Base-by-base conservation (phyloP, 2,329 filamentous ascomycete species). In the Ophiostoma australiae region DNA sequence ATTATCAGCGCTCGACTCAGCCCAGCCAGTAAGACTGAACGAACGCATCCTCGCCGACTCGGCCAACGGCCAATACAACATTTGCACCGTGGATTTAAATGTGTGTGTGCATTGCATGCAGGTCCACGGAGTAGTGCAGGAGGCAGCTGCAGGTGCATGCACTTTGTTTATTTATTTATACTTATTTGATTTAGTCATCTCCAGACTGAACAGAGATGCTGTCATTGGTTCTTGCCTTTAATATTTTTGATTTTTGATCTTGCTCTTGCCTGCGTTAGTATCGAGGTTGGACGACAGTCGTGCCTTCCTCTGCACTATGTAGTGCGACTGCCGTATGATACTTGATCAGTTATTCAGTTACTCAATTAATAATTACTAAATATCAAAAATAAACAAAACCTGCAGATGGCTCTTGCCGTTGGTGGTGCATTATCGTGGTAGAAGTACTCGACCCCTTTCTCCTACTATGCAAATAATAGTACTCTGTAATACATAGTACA, bases 71-170 rank as follows among this genome's bases (percentile, higher is more conserved):
- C 65, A 58, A 69, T 71, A 35, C 61, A 31, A 66, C 63, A 35
- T 27, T 23, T 66, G 63, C 63, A 66, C 63, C 63, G 70, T 44
- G 67, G 27, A 33, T 58, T 58, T 69, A 41, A 35, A 23, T 67
- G 70, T 37, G 61, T 31, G 27, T 31, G 27, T 31, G 3, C 27
- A 31, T 31, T 31, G 27, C 27, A 31, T 67, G 67, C 70, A 61
- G 65, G 61, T 52, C 44, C 15, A 71, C 44, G 70, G 68, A 69
- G 70, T 67, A 71, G 61, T 48, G 70, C 58, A 65, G 39, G 52
- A 39, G 44, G 41, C 15, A n/a, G 35, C 63, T 39, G 67, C 67
- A 63, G 11, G 33, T 68, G n/a, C 70, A 68, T 41, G 52, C 70
- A 65, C 66, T 68, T 39, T n/a, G 8, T 55, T 55, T 55, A 17